Evolutionary conservation across 176 grass and related monocot genomes (phyloP).

Genomic region (Triticum turgidum): DNA sequence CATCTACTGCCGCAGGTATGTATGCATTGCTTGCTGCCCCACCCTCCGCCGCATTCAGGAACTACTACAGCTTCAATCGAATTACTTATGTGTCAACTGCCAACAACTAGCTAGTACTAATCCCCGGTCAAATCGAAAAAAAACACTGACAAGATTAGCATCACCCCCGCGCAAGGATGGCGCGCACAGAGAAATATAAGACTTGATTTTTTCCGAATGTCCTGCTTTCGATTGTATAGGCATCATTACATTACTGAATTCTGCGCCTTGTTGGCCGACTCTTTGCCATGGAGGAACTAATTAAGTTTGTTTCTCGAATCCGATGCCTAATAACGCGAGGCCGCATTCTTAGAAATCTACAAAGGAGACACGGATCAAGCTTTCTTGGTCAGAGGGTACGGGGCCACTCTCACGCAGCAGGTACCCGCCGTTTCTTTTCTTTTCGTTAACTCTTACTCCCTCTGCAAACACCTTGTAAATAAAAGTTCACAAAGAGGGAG

Average conservation of each 20-base stretch:
- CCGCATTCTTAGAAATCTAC: not conserved
- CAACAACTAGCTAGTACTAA: too few species aligned
- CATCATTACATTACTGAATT: too few species aligned
- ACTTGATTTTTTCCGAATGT: too few species aligned
- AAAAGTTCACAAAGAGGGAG: too few species aligned
- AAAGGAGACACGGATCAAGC: not conserved
- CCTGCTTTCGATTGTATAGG: too few species aligned
- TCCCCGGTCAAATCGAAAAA: too few species aligned
- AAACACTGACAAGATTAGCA: too few species aligned
- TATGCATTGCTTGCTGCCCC: not conserved
- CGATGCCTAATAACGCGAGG: not conserved
- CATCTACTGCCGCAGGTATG: not conserved
- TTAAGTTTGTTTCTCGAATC: not conserved
- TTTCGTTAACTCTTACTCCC: not conserved
- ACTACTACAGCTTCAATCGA: accelerated
- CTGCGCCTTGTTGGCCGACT: not conserved
- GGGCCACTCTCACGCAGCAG: not conserved
- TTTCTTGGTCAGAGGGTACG: not conserved
- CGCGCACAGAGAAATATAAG: too few species aligned
- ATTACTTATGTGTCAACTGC: too few species aligned
- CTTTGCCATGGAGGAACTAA: not conserved
- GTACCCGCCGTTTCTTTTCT: not conserved
- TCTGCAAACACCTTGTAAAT: too few species aligned
- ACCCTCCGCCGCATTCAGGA: too few species aligned
- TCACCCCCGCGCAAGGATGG: too few species aligned